phyloP scores from a whole-genome alignment of 768 basidiomycete genomes.

The Galerina marginata region DNA sequence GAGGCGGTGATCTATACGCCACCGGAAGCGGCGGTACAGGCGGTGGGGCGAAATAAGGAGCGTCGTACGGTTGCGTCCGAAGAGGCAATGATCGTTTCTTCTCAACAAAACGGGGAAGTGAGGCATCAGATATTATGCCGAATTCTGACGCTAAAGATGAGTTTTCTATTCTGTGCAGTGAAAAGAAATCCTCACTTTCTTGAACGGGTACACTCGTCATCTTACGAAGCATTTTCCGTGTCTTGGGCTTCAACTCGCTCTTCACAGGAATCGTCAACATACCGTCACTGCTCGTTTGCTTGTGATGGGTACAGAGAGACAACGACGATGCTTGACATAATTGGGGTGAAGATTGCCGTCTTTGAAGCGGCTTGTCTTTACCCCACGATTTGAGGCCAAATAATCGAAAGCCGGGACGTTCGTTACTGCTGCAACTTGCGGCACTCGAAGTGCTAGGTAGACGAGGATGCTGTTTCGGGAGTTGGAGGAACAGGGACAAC shows the following conservation, averaged over 20 bases:
- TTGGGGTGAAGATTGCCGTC: constrained; percentile 33
- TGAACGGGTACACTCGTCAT: constrained; percentile 21
- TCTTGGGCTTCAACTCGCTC: constrained; percentile 16
- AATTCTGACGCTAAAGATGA: constrained; percentile 13
- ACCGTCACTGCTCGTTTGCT: constrained; percentile 15
- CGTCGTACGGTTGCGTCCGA: constrained; percentile 65
- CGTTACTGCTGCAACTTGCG: constrained; percentile 10
- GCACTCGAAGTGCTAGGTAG: constrained; percentile 3
- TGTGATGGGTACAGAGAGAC: constrained; percentile 3
- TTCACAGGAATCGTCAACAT: constrained; percentile 8
- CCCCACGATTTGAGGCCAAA: constrained; percentile 31
- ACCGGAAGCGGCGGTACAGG: constrained; percentile 37
- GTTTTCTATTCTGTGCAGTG: neutral
- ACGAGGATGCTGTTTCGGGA: constrained; percentile 11
- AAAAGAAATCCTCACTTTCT: constrained; percentile 2
- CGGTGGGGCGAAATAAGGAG: constrained; percentile 64
- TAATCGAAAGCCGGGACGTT: constrained; percentile 26
- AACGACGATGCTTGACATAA: constrained; percentile 20
- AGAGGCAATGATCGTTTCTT: constrained; percentile 43
- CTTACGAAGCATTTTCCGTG: constrained; percentile 25
- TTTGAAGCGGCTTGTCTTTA: constrained; percentile 26
- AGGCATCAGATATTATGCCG: constrained; percentile 12
- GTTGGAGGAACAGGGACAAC: neutral
- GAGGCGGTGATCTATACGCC: constrained; percentile 3
- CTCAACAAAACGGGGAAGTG: constrained; percentile 19